A percentile compares a stretch with the other conserved stretches of the same genome.
Evolutionary conservation across 176 grass and related monocot genomes (phyloP).

Genomic region (Cocos nucifera): DNA sequence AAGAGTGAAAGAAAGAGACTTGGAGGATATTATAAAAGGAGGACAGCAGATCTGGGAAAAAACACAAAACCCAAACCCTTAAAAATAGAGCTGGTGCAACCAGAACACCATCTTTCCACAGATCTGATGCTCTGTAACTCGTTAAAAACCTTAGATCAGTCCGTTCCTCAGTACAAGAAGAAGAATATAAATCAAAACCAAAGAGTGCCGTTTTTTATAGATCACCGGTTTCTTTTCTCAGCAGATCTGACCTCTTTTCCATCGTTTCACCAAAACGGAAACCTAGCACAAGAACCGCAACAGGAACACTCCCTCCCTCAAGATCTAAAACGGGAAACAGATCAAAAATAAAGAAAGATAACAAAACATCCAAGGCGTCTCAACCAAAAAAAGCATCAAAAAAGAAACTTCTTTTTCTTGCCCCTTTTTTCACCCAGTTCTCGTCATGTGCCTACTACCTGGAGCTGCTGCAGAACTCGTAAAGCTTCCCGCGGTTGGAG

Average conservation of each 20-base stretch:
- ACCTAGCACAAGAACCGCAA: background rate
- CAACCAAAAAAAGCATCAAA: background rate
- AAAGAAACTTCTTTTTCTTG: background rate
- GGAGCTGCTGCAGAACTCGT: conserved; percentile 64
- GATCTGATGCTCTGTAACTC: background rate
- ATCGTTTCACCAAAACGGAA: conserved; percentile 11
- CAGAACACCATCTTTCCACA: background rate
- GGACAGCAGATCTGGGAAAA: too few relatives aligned
- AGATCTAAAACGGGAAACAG: conserved; percentile 13
- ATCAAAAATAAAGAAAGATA: conserved; percentile 13
- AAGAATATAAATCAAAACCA: too few relatives aligned
- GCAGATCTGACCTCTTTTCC: too few relatives aligned
- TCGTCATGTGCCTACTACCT: conserved; percentile 17
- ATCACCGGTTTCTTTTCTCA: too few relatives aligned
- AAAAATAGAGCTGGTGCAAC: background rate
- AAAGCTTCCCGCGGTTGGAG: background rate
- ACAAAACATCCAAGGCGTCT: background rate
- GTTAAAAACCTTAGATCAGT: too few relatives aligned
- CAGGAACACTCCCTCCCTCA: too few relatives aligned
- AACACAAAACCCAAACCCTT: too few relatives aligned
- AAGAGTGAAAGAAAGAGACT: too few relatives aligned
- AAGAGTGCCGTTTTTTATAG: too few relatives aligned
- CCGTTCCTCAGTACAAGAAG: too few relatives aligned
- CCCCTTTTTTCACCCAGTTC: too few relatives aligned
- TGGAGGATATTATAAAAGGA: too few relatives aligned